Percentiles rank a stretch among this genome's conserved stretches.
Evolutionary conservation across 495 filamentous ascomycete genomes (phyloP).

Genomic region (Penicillium subrubescens): DNA sequence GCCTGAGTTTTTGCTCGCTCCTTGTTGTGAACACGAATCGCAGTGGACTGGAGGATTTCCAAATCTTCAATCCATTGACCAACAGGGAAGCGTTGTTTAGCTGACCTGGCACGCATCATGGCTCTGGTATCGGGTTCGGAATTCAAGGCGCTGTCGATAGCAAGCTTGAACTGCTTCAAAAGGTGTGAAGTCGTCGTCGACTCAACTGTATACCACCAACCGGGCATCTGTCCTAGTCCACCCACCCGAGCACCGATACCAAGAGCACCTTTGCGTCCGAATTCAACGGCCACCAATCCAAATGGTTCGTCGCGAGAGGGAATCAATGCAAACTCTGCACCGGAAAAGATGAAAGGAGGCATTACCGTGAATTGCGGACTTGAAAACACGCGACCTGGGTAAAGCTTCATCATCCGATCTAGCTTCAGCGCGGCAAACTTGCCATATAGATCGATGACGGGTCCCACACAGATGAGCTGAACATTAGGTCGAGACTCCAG

Average conservation of each 20-base stretch:
- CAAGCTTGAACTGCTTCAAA: slow-evolving; percentile 69
- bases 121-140: slow-evolving; percentile 60
- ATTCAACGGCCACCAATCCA: slow-evolving; percentile 80
- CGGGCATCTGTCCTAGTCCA: slow-evolving; percentile 79
- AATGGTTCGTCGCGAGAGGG: slow-evolving; percentile 81
- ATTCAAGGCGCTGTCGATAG: slow-evolving; percentile 66
- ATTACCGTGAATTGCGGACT: slow-evolving; percentile 77
- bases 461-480: slow-evolving; percentile 72
- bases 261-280: slow-evolving; percentile 75
- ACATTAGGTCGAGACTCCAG: slow-evolving; percentile 67
- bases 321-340: slow-evolving; percentile 78
- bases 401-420: slow-evolving; percentile 69
- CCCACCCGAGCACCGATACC: slow-evolving; percentile 69
- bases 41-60: slow-evolving; percentile 60
- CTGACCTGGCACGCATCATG: slow-evolving; percentile 75
- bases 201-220: slow-evolving; percentile 72
- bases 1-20: slow-evolving; percentile 39
- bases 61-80: slow-evolving; percentile 67
- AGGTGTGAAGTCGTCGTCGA: slow-evolving; percentile 70
- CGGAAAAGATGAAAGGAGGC: slow-evolving; percentile 75
- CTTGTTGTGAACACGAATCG: slow-evolving; percentile 52
- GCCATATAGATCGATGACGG: slow-evolving; percentile 77
- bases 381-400: slow-evolving; percentile 75
- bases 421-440: slow-evolving; percentile 77
- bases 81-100: slow-evolving; percentile 76